phyloP scores from a whole-genome alignment of 1,284 basidiomycete genomes.

The Melampsora occidentalis region DNA sequence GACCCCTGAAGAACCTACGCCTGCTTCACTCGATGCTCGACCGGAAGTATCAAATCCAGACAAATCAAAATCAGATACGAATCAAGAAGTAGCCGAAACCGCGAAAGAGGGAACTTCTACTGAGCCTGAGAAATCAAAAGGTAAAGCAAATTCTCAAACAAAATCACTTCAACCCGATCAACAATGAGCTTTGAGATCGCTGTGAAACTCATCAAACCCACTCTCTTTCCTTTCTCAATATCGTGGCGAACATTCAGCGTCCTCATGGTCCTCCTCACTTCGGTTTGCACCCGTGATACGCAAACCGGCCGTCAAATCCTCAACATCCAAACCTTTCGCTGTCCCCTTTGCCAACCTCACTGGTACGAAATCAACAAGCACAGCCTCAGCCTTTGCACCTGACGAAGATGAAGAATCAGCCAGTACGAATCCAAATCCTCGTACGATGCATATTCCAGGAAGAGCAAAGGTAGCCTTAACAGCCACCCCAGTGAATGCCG shows the following conservation, averaged over 20 bases:
- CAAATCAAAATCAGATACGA: background rate
- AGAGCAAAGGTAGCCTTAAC: constrained; percentile 41
- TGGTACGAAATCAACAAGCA: constrained; percentile 19
- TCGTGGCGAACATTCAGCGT: constrained; percentile 13
- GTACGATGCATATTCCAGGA: constrained; percentile 40
- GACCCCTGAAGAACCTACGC: constrained; percentile 6
- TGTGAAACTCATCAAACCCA: background rate
- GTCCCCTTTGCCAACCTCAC: constrained; percentile 31
- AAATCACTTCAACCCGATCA: background rate
- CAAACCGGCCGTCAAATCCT: constrained; percentile 37
- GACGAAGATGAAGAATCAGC: constrained; percentile 29
- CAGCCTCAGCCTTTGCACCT: constrained; percentile 30
- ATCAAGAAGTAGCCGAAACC: background rate
- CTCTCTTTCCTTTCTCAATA: constrained; percentile 3
- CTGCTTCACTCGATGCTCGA: background rate
- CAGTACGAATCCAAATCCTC: constrained; percentile 9
- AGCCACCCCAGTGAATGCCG: constrained; percentile 14
- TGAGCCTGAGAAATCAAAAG: constrained; percentile 43
- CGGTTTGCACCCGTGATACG: constrained; percentile 44
- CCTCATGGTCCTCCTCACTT: constrained; percentile 44
- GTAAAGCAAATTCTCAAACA: constrained; percentile 25
- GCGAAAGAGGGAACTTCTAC: background rate
- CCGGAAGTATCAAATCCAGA: background rate
- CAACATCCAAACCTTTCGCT: constrained; percentile 28
- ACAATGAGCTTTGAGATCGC: no score